Evolutionary conservation across 2,329 filamentous ascomycete species (phyloP).

Genomic region (Penicillium sp.): DNA sequence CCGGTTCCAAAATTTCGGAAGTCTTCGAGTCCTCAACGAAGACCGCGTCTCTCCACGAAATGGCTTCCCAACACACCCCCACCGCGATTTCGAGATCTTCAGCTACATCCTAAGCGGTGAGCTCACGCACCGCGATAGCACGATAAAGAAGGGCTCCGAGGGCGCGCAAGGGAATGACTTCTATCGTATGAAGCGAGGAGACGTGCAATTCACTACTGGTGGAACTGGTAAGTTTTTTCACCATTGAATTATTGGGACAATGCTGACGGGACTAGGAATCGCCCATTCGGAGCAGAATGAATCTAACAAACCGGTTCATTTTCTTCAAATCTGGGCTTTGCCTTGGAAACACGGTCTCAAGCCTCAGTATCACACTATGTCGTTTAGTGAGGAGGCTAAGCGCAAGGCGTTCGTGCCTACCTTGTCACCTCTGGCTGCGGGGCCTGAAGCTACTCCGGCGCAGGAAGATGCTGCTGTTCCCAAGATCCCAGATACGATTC

Average conservation of each 20-base stretch:
- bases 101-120: constrained; percentile 80
- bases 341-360: constrained; percentile 69
- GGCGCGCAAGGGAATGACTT: constrained; percentile 59
- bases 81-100: constrained; percentile 87
- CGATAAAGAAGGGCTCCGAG: constrained; percentile 67
- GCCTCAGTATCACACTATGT: constrained; percentile 70
- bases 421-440: constrained; percentile 67
- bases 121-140: constrained; percentile 80
- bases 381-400: constrained; percentile 70
- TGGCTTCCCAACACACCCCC: constrained; percentile 80
- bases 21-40: constrained; percentile 81
- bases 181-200: constrained; percentile 68
- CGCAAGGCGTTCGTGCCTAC: constrained; percentile 66
- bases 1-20: constrained; percentile 63
- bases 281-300: constrained; percentile 81
- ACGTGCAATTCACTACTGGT: constrained; percentile 88
- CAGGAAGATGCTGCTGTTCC: constrained; percentile 64
- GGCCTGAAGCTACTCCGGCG: constrained; percentile 56
- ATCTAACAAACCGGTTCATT: constrained; percentile 67
- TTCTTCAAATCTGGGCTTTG: constrained; percentile 83
- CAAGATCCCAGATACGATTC: constrained; percentile 62
- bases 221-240: constrained; percentile 56
- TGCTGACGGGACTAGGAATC: constrained; percentile 48
- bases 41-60: constrained; percentile 69
- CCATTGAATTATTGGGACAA: constrained; percentile 2